phyloP scores from a whole-genome alignment of 2,329 filamentous ascomycete species.

The Aspergillus transmontanensis region DNA sequence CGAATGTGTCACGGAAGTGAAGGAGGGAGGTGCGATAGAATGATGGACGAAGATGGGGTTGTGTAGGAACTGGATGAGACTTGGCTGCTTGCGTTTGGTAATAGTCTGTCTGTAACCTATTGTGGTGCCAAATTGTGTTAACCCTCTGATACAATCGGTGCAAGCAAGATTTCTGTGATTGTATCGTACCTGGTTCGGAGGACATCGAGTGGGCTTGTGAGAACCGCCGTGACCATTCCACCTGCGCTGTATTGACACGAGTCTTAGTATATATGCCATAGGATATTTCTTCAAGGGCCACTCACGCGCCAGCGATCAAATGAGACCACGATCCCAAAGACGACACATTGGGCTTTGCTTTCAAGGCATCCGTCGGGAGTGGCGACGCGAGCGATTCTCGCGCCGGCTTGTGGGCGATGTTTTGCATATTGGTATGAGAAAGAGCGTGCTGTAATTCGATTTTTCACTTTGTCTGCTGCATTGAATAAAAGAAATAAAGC shows the following conservation, averaged over 20 bases:
- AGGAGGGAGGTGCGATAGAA: constrained; percentile 61
- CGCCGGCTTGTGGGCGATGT: constrained; percentile 10
- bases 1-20: constrained; percentile 40
- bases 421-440: constrained; percentile 7
- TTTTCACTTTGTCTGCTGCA: background rate
- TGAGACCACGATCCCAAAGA: constrained; percentile 30
- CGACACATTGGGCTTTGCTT: constrained; percentile 4
- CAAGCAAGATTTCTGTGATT: background rate
- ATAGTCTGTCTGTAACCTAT: constrained; percentile 78
- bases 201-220: constrained; percentile 93
- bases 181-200: constrained; percentile 77
- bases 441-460: background rate
- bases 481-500: background rate
- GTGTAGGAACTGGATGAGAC: constrained; percentile 62
- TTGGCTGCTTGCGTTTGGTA: constrained; percentile 69
- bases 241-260: constrained; percentile 47
- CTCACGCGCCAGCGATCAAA: constrained; percentile 39
- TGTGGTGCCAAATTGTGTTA: background rate
- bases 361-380: constrained; percentile 10
- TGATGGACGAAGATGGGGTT: constrained; percentile 54
- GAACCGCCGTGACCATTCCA: constrained; percentile 84
- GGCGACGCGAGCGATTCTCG: constrained; percentile 13
- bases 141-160: background rate
- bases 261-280: background rate
- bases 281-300: constrained; percentile 5